Base-by-base conservation (phyloP, 768 basidiomycete species). In the Boletellus ananiceps region DNA sequence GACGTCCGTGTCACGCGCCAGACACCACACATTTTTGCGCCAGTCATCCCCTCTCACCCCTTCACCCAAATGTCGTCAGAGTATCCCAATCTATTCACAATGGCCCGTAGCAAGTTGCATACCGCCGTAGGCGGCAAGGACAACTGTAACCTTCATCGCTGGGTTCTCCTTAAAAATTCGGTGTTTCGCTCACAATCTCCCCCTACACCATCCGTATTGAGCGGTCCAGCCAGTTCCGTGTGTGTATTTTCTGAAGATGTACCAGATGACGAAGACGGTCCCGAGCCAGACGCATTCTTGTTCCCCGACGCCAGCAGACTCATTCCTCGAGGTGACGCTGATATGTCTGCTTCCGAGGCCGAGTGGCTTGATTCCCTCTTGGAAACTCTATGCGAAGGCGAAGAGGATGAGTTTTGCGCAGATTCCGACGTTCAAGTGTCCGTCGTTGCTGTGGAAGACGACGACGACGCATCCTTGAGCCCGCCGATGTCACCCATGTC, bases 161-260 rank as follows among this genome's bases (percentile, higher is more conserved):
- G 86, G 86, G 88, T 92, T 45, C 76, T 92, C 50, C 77, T 91
- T 64, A 90, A 90, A 84, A 92, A 91, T 67, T 88, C 86, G 27
- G 77, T 89, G 54, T 69, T 80, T 57, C 75, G 74, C 57, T 76
- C 82, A 53, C 74, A 78, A 44, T 70, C 74, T 55, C 53, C 69
- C 59, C 66, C 66, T 57, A 40, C 74, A 46, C 60, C 71, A 47
- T 57, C 66, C 52, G 34, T 47, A 38, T 55, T 52, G 37, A 57
- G 48, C 41, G 44, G 50, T 47, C 55, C 65, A 44, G 41, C 59
- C 50, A 47, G 46, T 42, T 44, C 62, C 35, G 14, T 50, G 51
- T 66, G 64, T 67, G 60, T 66, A 50, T 61, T 60, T 52, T 58
- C 65, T 63, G 57, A 69, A 56, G 74, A 71, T 48, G 59, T 60